Evolutionary conservation across 345 rosid genomes (phyloP).

Genomic region (Schrenkiella parvula): DNA sequence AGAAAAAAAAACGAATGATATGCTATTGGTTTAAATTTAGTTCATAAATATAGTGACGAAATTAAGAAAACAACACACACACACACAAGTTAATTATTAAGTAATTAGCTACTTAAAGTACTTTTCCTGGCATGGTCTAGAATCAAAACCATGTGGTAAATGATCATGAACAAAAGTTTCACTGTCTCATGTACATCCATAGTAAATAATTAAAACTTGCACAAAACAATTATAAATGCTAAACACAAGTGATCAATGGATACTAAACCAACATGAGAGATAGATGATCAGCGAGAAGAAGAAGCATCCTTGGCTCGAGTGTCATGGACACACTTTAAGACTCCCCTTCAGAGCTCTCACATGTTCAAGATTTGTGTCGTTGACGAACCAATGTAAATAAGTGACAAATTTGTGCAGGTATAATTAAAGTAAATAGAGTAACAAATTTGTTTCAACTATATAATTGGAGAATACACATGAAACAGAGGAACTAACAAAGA

Average conservation of each 20-base stretch:
- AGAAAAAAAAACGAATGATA: neutral
- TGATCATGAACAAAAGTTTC: neutral
- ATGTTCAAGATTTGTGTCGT: too few relatives aligned
- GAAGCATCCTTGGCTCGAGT: neutral
- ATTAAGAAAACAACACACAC: too few relatives aligned
- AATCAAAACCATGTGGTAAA: neutral
- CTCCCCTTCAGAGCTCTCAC: neutral
- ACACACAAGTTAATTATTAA: too few relatives aligned
- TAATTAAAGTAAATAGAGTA: neutral
- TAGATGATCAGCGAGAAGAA: neutral
- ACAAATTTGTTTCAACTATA: neutral
- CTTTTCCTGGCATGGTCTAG: neutral
- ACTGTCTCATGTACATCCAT: neutral
- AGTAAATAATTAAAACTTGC: too few relatives aligned
- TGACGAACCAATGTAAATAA: too few relatives aligned
- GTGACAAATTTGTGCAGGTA: neutral
- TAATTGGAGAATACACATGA: neutral
- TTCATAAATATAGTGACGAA: too few relatives aligned
- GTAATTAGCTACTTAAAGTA: too few relatives aligned
- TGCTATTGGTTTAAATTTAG: too few relatives aligned
- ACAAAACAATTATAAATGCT: too few relatives aligned
- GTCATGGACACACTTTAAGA: neutral
- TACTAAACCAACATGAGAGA: neutral
- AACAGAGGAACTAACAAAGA: neutral
- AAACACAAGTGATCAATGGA: too few relatives aligned